Conservation (phyloP, 176 grass and related monocot genomes). For the Zea luxurians region DNA sequence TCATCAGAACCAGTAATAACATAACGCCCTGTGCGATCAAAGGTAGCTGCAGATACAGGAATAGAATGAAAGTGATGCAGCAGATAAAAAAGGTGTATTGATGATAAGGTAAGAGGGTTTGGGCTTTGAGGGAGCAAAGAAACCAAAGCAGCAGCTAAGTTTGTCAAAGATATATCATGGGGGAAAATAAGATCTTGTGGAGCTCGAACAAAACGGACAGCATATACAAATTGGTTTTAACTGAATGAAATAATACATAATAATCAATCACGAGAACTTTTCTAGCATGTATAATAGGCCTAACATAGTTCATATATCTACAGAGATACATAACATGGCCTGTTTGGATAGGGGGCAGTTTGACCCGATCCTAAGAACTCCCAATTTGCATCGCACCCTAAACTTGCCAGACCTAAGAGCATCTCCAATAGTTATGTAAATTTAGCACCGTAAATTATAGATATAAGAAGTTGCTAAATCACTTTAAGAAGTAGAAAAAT, state of each 20-base stretch:
- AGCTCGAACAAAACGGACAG: neutral
- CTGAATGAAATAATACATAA: neutral
- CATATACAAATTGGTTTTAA: neutral
- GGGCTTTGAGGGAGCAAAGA: conserved; percentile 20
- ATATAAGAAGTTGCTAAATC: no score
- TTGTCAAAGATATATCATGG: conserved; percentile 21
- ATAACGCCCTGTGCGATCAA: conserved; percentile 88
- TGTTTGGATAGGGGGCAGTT: neutral
- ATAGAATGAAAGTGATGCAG: conserved; percentile 16
- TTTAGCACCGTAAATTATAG: no score
- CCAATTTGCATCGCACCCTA: neutral
- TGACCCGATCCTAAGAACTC: neutral
- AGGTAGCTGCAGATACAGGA: conserved; percentile 62
- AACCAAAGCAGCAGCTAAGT: conserved; percentile 19
- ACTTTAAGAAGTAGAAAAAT: no score
- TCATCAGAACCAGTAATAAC: conserved; percentile 98
- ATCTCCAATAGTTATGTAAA: no score
- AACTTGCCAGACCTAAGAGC: neutral
- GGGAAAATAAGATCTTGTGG: neutral
- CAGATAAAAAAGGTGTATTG: conserved; percentile 14
- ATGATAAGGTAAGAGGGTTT: conserved; percentile 13
- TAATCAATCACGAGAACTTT: conserved; percentile 23
- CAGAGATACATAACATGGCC: neutral
- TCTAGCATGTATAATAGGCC: neutral
- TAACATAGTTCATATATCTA: neutral